A percentile compares a stretch with the other conserved stretches of the same genome.
phyloP scores from a whole-genome alignment of 768 basidiomycete genomes.

The Podaxis mareebaensis region DNA sequence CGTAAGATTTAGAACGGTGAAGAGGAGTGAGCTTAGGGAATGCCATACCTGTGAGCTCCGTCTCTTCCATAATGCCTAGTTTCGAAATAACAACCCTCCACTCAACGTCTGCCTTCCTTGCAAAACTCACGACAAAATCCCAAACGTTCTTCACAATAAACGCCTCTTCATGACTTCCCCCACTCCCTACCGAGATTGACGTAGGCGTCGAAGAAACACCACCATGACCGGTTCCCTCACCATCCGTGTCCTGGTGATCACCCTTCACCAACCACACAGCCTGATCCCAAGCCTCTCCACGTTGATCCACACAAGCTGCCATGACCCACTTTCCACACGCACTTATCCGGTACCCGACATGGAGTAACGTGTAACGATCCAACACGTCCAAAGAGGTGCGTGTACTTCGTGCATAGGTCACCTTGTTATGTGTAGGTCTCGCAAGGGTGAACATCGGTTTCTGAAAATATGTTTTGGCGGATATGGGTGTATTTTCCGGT shows the following conservation, averaged over 20 bases:
- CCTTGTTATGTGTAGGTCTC: conserved; percentile 39
- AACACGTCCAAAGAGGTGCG: conserved; percentile 44
- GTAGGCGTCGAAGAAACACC: not conserved
- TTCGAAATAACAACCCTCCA: conserved; percentile 80
- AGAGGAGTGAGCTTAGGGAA: conserved; percentile 5
- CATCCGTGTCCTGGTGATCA: conserved; percentile 36
- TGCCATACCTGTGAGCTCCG: conserved; percentile 66
- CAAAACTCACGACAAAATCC: conserved; percentile 65
- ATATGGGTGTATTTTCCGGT: conserved; percentile 26
- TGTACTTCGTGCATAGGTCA: conserved; percentile 36
- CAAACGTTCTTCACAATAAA: conserved; percentile 64
- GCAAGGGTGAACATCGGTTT: conserved; percentile 68
- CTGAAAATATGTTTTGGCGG: conserved; percentile 39
- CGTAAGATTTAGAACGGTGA: conserved; percentile 11
- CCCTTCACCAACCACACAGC: conserved; percentile 61
- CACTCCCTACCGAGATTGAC: not conserved
- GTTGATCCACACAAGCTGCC: conserved; percentile 73
- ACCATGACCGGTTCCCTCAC: conserved; percentile 26
- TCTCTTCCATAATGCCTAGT: conserved; percentile 56
- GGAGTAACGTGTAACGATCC: conserved; percentile 57
- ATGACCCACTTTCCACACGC: conserved; percentile 75
- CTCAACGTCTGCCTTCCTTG: conserved; percentile 67
- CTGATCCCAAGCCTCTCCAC: conserved; percentile 73
- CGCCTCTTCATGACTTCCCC: conserved; percentile 34
- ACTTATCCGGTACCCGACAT: conserved; percentile 73